Percentiles rank a stretch among this genome's conserved stretches.
Evolutionary conservation across 305 asterid genomes (phyloP).

Genomic region (Solanum hybrid): DNA sequence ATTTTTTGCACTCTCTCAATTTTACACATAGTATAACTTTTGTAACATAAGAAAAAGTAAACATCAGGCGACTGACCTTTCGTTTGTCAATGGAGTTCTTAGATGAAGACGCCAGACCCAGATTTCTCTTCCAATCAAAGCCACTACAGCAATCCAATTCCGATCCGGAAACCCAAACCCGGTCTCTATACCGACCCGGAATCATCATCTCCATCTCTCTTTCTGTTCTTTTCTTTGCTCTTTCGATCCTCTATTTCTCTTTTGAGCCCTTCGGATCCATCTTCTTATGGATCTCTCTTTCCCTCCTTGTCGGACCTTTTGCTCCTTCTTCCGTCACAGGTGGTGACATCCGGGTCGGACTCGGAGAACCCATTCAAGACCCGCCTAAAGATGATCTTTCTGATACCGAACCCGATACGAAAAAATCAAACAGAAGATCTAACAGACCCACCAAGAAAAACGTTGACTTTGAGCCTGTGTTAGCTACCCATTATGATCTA

Average conservation of each 20-base stretch:
- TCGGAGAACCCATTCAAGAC: slow-evolving; percentile 53
- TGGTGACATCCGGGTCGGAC: slow-evolving; percentile 81
- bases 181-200: slow-evolving; percentile 37
- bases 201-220: slow-evolving; percentile 38
- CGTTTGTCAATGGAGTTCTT: slow-evolving; percentile 52
- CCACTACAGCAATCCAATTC: slow-evolving; percentile 20
- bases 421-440: slow-evolving; percentile 22
- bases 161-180: slow-evolving; percentile 1
- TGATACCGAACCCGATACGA: slow-evolving; percentile 11
- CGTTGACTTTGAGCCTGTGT: slow-evolving; percentile 8
- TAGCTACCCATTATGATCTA: background rate
- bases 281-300: slow-evolving; percentile 58
- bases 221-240: slow-evolving; percentile 25
- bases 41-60: background rate
- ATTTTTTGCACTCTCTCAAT: background rate
- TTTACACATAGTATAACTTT: background rate
- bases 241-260: slow-evolving; percentile 44
- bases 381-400: background rate
- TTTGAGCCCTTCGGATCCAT: slow-evolving; percentile 56
- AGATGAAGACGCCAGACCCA: slow-evolving; percentile 73
- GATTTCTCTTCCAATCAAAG: slow-evolving; percentile 68
- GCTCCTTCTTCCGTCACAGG: slow-evolving; percentile 77
- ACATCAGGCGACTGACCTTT: background rate
- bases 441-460: slow-evolving; percentile 16
- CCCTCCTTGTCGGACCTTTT: slow-evolving; percentile 75